Percentiles rank a stretch among this genome's conserved stretches.
These are phyloP conservation scores for Entomortierella lignicola DNA, from an alignment of 192 early-diverging fungal genomes.

Conservation along the genomic window DNA sequence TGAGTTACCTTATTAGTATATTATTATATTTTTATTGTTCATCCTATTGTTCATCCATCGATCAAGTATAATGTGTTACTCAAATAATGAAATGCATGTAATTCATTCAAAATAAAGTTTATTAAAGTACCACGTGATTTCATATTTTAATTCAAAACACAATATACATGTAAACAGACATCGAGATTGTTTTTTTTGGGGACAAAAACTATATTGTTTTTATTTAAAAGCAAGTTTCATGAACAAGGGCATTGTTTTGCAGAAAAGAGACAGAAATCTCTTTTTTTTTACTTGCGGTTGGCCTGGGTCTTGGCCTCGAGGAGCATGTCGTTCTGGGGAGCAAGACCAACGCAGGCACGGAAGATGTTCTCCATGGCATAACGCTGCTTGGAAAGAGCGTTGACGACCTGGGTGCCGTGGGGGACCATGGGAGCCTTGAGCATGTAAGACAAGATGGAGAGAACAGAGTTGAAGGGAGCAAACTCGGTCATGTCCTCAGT, in stretches of 20 bases:
- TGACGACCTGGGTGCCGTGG: conserved; percentile 94
- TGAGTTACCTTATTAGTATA: too few relatives aligned
- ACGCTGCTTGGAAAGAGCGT: conserved; percentile 95
- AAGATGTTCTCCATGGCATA: conserved; percentile 98
- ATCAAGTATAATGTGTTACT: too few relatives aligned
- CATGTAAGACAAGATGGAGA: conserved; percentile 92
- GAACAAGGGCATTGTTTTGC: not conserved
- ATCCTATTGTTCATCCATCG: too few relatives aligned
- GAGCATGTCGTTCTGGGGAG: conserved; percentile 97
- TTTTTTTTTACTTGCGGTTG: conserved; percentile 48
- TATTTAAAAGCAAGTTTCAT: not conserved
- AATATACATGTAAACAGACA: too few relatives aligned
- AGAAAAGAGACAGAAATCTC: not conserved
- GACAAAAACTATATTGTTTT: not conserved
- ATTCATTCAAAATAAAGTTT: not conserved
- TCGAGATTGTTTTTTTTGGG: not conserved
- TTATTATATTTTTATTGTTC: too few relatives aligned
- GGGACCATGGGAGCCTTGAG: conserved; percentile 98
- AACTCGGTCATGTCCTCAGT: conserved; percentile 80
- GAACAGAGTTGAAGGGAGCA: conserved; percentile 92
- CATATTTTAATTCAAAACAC: too few relatives aligned
- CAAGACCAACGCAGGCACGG: conserved; percentile 94
- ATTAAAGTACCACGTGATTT: not conserved
- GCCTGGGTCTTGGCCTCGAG: conserved; percentile 84
- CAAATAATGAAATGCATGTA: too few relatives aligned